A percentile compares a stretch with the other conserved stretches of the same genome.
phyloP scores from a whole-genome alignment of 441 rosid genomes.

The Mallotus japonicus region DNA sequence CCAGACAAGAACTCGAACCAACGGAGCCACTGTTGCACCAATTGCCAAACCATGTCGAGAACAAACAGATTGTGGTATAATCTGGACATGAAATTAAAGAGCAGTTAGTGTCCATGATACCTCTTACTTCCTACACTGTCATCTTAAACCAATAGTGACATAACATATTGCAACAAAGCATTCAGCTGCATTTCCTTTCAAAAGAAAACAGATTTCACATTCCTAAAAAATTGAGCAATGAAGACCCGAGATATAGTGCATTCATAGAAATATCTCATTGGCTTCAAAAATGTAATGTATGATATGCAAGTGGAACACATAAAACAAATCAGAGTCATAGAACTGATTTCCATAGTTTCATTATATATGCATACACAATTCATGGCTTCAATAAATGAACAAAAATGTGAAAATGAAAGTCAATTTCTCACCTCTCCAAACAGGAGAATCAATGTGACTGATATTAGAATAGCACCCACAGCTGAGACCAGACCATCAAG shows the following conservation, averaged over 20 bases:
- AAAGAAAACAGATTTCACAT: no score
- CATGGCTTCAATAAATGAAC: background rate
- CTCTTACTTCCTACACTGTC: background rate
- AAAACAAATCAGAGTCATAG: constrained; percentile 2
- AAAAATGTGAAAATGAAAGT: constrained; percentile 9
- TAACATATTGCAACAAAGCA: no score
- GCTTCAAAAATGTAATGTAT: background rate
- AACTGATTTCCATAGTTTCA: constrained; percentile 1
- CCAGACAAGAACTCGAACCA: constrained; percentile 80
- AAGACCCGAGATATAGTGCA: background rate
- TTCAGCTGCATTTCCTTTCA: no score
- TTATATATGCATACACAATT: background rate
- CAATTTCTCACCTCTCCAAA: constrained; percentile 65
- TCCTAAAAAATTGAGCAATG: no score
- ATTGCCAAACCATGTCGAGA: constrained; percentile 85
- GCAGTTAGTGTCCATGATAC: background rate
- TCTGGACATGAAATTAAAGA: constrained; percentile 39
- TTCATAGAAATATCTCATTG: background rate
- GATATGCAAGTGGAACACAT: constrained; percentile 3
- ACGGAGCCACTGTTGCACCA: constrained; percentile 80
- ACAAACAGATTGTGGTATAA: constrained; percentile 89
- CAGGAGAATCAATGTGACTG: constrained; percentile 65
- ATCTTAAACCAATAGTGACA: background rate
- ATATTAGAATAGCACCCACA: constrained; percentile 63
- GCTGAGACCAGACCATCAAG: constrained; percentile 62